These are phyloP conservation scores for Candida sp. DNA, from an alignment of 1,139 yeast genomes.

Conservation along the genomic window DNA sequence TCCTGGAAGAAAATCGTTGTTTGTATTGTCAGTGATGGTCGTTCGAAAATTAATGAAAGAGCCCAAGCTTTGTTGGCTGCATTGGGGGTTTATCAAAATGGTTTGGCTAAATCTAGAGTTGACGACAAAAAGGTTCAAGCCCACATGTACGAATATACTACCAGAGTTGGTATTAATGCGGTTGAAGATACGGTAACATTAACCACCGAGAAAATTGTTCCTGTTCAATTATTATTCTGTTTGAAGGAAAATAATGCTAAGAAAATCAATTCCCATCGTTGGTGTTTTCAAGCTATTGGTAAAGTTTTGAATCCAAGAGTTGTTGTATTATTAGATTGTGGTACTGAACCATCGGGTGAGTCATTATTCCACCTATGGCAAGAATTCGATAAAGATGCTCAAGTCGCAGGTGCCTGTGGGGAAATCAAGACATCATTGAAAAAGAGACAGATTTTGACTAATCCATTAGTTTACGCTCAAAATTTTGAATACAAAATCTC, in stretches of 20 bases:
- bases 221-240: conserved; percentile 45
- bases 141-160: conserved; percentile 46
- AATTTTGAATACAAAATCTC: conserved; percentile 47
- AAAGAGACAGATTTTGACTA: conserved; percentile 39
- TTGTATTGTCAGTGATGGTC: conserved; percentile 47
- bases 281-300: conserved; percentile 50
- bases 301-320: conserved; percentile 42
- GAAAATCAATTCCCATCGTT: conserved; percentile 47
- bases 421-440: conserved; percentile 44
- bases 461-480: conserved; percentile 47
- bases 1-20: conserved; percentile 50
- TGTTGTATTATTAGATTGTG: conserved; percentile 44
- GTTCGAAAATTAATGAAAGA: conserved; percentile 46
- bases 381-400: conserved; percentile 45
- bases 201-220: conserved; percentile 47
- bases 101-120: conserved; percentile 45
- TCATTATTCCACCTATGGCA: conserved; percentile 48
- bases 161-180: conserved; percentile 45
- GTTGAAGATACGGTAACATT: conserved; percentile 46
- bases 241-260: conserved; percentile 46
- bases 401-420: conserved; percentile 51
- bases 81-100: conserved; percentile 48
- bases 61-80: conserved; percentile 48
- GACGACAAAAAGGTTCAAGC: conserved; percentile 46
- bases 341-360: conserved; percentile 47